Conservation (phyloP, 176 grass and related monocot genomes). For the Bolboschoenus planiculmis region DNA sequence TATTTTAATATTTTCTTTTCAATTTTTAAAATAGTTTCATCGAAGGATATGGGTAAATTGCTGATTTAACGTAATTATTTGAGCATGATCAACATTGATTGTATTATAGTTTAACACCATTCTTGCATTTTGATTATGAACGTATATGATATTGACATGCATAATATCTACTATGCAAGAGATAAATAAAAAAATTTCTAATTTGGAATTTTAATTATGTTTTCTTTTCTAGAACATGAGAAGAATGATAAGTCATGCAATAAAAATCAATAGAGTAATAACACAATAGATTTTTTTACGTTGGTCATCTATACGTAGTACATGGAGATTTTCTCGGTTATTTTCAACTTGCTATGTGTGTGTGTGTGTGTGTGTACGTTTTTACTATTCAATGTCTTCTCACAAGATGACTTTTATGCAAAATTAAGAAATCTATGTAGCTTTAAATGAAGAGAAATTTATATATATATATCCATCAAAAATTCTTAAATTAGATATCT, state of each 20-base stretch:
- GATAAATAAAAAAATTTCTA: not conserved
- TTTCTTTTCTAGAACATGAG: not conserved
- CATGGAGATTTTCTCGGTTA: not conserved
- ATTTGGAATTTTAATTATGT: not conserved
- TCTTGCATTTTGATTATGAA: not conserved
- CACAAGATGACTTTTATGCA: not conserved
- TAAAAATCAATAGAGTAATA: not conserved
- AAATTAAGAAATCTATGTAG: not conserved
- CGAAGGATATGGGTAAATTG: not conserved
- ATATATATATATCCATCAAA: no score
- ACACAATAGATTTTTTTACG: not conserved
- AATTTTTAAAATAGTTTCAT: not conserved
- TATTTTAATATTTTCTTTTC: not conserved
- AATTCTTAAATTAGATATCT: no score
- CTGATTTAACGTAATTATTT: not conserved
- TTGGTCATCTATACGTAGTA: not conserved
- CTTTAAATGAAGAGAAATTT: no score
- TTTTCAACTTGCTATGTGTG: not conserved
- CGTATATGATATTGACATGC: not conserved
- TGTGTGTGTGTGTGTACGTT: no score
- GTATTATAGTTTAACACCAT: not conserved
- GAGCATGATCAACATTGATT: not conserved
- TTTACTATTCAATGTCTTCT: not conserved
- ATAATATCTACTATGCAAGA: not conserved
- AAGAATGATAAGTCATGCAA: not conserved